Conservation (phyloP, 2,329 filamentous ascomycete species). For the Colletotrichum godetiae region DNA sequence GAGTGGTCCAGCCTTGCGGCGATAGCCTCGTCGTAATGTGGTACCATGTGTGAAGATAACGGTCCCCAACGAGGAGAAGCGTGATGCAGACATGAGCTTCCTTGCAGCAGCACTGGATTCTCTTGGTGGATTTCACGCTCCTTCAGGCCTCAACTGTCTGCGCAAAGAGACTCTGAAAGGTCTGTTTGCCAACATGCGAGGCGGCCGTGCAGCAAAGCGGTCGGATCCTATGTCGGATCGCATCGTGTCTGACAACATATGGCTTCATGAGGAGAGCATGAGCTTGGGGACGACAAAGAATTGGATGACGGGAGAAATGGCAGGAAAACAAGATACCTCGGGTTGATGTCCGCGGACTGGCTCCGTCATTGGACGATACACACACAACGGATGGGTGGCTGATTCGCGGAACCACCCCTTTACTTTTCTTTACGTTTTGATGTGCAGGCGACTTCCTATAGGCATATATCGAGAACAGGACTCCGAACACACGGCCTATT, state of each 20-base stretch:
- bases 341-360: constrained; percentile 29
- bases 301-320: neutral
- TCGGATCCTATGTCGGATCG: neutral
- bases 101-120: neutral
- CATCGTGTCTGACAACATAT: neutral
- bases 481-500: neutral
- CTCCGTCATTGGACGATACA: constrained; percentile 25
- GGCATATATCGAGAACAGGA: constrained; percentile 25
- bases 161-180: neutral
- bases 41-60: constrained; percentile 7
- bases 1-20: constrained; percentile 45
- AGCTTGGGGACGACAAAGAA: neutral
- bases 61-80: neutral
- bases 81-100: neutral
- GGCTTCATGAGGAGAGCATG: neutral
- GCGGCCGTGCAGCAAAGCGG: constrained; percentile 5
- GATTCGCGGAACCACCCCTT: constrained; percentile 13
- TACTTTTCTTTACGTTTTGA: constrained; percentile 22
- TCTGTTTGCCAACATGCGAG: constrained; percentile 16
- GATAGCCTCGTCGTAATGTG: constrained; percentile 20
- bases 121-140: neutral
- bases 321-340: constrained; percentile 32
- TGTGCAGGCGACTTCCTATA: constrained; percentile 21
- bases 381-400: neutral
- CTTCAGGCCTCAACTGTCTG: neutral